Base-by-base conservation (phyloP, 1,139 yeast species). In the Maudiozyma humilis region DNA sequence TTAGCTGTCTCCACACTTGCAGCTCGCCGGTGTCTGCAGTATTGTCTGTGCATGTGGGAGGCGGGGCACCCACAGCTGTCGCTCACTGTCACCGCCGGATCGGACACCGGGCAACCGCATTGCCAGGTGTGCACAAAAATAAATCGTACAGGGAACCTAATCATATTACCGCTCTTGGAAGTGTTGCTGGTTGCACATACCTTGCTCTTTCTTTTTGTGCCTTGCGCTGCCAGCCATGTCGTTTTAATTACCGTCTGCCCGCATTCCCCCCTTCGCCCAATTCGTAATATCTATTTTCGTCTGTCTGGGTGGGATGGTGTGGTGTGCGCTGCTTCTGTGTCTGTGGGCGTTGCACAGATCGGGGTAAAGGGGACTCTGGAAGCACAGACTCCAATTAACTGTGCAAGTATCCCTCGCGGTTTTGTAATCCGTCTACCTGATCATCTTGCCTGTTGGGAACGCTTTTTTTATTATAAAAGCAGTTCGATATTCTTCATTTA, bases 401-500 rank as follows among this genome's bases (percentile, higher is more conserved):
- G n/a, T n/a, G n/a, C n/a, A n/a, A n/a, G n/a, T 10, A 23, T 23
- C 10, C 27, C 10, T 23, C 10, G 8, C 36, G n/a, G 15, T 32
- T 32, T 32, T 14, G 13, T 13, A 8, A 32, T 15, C 17, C 19
- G 36, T 15, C 13, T 10, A n/a, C 15, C 19, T 32, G 19, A 13
- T 13, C 3, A 14, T 13, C 17, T 12, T 14, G 4, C 17, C 17
- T 32, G 17, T 32, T 16, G 19, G 17, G 16, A 31, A 31, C 33
- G 15, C 14, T 35, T 35, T 35, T 20, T 20, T 7, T 35, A 19
- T 12, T 35, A 35, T 35, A 35, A 20, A 32, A 32, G 36, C 20
- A 32, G 19, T 19, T 19, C 13, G 17, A 16, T 32, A 13, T 32
- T 16, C 13, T 32, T 13, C 5, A 17, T 18, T 34, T 34, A 7